Evolutionary conservation across 2,329 filamentous ascomycete genomes (phyloP).

Genomic region (Xylariaceae sp.): DNA sequence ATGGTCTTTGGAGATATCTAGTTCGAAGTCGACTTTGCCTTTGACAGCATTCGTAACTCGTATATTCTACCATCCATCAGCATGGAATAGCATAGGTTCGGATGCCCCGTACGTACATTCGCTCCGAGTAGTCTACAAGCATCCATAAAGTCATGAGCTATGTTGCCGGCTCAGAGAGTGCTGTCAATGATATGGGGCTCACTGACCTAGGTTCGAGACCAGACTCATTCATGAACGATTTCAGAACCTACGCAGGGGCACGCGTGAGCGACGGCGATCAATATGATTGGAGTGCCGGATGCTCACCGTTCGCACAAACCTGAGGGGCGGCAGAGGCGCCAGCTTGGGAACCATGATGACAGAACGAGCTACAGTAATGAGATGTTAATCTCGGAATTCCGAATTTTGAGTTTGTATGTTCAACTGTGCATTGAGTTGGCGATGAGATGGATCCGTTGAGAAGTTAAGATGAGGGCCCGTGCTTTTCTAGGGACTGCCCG

Average conservation of each 20-base stretch:
- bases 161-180: not conserved
- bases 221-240: constrained; percentile 80
- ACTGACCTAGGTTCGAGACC: constrained; percentile 81
- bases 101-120: constrained; percentile 31
- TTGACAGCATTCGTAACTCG: constrained; percentile 60
- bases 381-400: no score
- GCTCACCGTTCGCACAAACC: constrained; percentile 62
- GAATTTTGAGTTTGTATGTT: no score
- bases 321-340: constrained; percentile 41
- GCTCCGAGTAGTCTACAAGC: constrained; percentile 37
- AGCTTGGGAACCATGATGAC: constrained; percentile 33
- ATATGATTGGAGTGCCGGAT: not conserved
- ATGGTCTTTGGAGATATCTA: constrained; percentile 70
- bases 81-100: not conserved
- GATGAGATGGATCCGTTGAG: no score
- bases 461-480: no score
- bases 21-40: constrained; percentile 70
- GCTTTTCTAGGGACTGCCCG: no score
- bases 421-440: no score
- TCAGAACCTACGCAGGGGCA: constrained; percentile 65
- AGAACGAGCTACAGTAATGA: not conserved
- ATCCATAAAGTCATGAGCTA: not conserved
- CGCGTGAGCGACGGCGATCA: not conserved
- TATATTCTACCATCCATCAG: constrained; percentile 45
- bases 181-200: not conserved